Evolutionary conservation across 2,329 filamentous ascomycete genomes (phyloP), one percentile per base, ranked within the genome.

Genomic region (Apiospora pterosperma): DNA sequence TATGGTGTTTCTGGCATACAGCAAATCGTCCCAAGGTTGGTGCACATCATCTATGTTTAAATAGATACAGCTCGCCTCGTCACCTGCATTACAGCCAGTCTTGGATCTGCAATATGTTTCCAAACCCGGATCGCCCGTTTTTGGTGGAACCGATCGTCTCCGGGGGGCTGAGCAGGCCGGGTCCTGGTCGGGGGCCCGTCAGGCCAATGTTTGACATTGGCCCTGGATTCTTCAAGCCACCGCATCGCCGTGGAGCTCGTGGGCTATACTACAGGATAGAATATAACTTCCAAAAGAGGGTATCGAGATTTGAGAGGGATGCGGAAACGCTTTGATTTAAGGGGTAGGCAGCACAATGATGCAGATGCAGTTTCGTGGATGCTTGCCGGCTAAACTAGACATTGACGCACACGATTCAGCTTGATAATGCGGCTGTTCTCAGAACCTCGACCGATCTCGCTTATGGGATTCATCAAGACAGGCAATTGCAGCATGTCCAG

Each of bases 51-150:
- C 12, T 34, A 28, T 28, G 34, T 55, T 55, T 55, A 55, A 55
- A 55, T 55, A 55, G 16, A 34, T 19, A 34, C 41, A 19, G 31
- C 48, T 5, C 19, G 7, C n/a, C 19, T 25, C 48, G 11, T 34
- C 16, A 39, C 14, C 38, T n/a, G 16, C 38, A 41, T 28, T 23
- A 48, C 28, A 23, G 41, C 41, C 8, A 48, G 28, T 34, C 28
- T 55, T 55, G 48, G 28, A 55, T 34, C 48, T n/a, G 25, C 48
- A 31, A n/a, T 34, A 31, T 55, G 48, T 55, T 55, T 55, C 48
- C 48, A 55, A 55, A 55, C 48, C 48, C 48, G 48, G 48, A 55
- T 55, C 48, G 48, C 48, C n/a, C 48, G 48, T 28, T 55, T 34
- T 25, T 12, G 28, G 48, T 55, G 48, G 48, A 55, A 55, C 48